These are phyloP conservation scores for Actinomortierella wolfii DNA, from an alignment of 371 early-diverging fungal genomes.

Conservation along the genomic window DNA sequence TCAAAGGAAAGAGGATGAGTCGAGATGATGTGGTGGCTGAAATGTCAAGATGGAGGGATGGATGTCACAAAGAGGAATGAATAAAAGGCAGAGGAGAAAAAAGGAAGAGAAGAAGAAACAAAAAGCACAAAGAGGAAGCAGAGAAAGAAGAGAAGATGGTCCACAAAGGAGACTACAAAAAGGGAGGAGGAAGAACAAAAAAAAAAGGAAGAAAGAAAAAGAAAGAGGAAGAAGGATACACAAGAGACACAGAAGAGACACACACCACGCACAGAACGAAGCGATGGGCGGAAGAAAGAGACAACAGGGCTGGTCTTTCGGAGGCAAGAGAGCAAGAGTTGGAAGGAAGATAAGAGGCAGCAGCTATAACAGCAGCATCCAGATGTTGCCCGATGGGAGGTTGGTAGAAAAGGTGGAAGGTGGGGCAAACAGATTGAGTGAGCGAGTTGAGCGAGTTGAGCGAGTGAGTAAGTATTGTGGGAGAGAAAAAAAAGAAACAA, in stretches of 20 bases:
- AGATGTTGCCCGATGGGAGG: no score
- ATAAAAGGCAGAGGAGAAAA: not conserved
- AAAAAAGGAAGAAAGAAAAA: not conserved
- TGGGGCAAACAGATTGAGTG: no score
- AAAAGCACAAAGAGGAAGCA: not conserved
- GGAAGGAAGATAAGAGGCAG: no score
- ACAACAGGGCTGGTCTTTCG: no score
- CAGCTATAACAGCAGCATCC: no score
- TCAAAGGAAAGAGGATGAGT: not conserved
- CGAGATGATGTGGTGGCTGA: not conserved
- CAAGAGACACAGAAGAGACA: not conserved
- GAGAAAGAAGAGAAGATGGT: not conserved
- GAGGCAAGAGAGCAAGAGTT: no score
- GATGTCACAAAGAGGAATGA: not conserved
- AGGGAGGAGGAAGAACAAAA: constrained; percentile 1
- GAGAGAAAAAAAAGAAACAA: no score
- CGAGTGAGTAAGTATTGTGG: no score
- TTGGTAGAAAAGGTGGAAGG: no score
- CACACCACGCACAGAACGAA: no score
- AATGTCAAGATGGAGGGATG: not conserved
- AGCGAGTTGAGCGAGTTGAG: no score
- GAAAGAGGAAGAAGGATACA: not conserved
- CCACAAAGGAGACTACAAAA: not conserved
- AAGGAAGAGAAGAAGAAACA: not conserved
- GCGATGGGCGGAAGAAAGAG: no score